Evolutionary conservation across 371 early-diverging fungal species (phyloP).

Genomic region (Enteropsectra breve): DNA sequence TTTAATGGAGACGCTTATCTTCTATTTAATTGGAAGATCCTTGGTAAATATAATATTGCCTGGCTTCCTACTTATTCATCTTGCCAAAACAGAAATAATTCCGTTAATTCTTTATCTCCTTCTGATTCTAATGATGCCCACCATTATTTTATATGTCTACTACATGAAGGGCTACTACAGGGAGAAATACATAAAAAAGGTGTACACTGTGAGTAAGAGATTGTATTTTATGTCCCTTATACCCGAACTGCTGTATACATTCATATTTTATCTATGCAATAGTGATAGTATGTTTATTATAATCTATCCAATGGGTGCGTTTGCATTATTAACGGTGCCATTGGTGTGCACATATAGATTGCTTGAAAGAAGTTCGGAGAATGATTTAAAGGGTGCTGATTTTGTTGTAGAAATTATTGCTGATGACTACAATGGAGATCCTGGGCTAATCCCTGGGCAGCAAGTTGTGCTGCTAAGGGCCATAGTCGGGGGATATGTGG

Average conservation of each 20-base stretch:
- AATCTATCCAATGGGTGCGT: neutral
- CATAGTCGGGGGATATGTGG: neutral
- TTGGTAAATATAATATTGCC: neutral
- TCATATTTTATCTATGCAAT: neutral
- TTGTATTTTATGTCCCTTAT: neutral
- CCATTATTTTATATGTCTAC: neutral
- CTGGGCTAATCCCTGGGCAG: neutral
- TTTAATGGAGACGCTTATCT: neutral
- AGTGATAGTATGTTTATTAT: neutral
- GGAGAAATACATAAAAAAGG: neutral
- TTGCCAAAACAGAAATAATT: neutral
- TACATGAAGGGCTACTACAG: neutral
- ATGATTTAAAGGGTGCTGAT: no score
- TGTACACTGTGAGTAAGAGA: neutral
- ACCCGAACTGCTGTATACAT: neutral
- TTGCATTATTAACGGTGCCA: neutral
- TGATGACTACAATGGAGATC: neutral
- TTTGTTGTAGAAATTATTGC: conserved; percentile 1
- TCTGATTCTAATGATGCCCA: neutral
- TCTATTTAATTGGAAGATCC: neutral
- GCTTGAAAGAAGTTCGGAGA: neutral
- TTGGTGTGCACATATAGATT: neutral
- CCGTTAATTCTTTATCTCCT: neutral
- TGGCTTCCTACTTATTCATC: neutral
- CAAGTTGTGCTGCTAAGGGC: neutral